phyloP scores from a whole-genome alignment of 2,329 filamentous ascomycete genomes.

The Akanthomyces uredinophilus region DNA sequence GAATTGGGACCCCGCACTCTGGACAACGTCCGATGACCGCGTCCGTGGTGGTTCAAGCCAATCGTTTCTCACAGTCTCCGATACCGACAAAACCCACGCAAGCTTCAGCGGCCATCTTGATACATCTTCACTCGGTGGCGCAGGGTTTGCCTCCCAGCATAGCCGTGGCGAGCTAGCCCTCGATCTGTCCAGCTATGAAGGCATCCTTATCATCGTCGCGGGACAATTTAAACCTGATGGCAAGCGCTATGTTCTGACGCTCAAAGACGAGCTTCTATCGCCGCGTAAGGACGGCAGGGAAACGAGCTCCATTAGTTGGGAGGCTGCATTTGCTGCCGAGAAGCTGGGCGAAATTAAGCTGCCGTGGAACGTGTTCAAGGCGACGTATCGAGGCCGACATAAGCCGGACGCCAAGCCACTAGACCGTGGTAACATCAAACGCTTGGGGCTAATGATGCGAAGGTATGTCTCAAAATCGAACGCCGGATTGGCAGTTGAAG shows the following conservation, averaged over 20 bases:
- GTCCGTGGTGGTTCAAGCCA: slow-evolving; percentile 69
- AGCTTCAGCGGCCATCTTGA: slow-evolving; percentile 56
- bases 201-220: slow-evolving; percentile 50
- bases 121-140: slow-evolving; percentile 5
- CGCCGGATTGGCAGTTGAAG: too few relatives aligned
- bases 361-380: slow-evolving; percentile 59
- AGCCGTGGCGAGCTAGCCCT: slow-evolving; percentile 56
- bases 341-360: slow-evolving; percentile 44
- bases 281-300: slow-evolving; percentile 61
- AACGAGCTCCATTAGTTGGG: slow-evolving; percentile 66
- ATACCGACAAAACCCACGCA: slow-evolving; percentile 33
- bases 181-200: slow-evolving; percentile 60
- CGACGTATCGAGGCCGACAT: slow-evolving; percentile 68
- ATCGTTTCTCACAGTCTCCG: slow-evolving; percentile 40
- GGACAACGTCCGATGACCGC: slow-evolving; percentile 68
- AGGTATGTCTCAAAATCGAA: not conserved
- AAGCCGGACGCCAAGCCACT: slow-evolving; percentile 55
- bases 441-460: slow-evolving; percentile 70
- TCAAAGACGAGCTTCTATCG: slow-evolving; percentile 65
- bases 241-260: slow-evolving; percentile 66
- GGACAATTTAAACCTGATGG: slow-evolving; percentile 40
- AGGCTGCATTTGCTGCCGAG: slow-evolving; percentile 56
- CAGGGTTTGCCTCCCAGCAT: slow-evolving; percentile 52
- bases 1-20: slow-evolving; percentile 41
- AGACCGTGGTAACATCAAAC: slow-evolving; percentile 54